A percentile compares a stretch with the other conserved stretches of the same genome.
Conservation (phyloP, 2,329 filamentous ascomycete species). For the Penicillium sp. region DNA sequence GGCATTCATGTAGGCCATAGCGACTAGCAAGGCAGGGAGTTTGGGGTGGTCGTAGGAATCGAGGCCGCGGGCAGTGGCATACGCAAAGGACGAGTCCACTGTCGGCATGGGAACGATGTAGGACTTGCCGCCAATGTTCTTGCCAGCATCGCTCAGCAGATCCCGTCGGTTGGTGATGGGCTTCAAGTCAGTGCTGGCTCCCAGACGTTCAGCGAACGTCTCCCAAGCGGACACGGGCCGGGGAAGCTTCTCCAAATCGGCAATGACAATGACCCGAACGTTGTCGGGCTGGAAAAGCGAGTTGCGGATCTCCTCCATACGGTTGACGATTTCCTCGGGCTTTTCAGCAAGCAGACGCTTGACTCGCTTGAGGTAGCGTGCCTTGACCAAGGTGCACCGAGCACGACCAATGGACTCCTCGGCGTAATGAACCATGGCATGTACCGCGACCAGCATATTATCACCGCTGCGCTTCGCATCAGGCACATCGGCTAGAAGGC, state of each 20-base stretch:
- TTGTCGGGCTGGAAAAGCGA: constrained; percentile 78
- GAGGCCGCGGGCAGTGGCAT: constrained; percentile 68
- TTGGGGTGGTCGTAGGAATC: constrained; percentile 68
- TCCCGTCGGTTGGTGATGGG: constrained; percentile 65
- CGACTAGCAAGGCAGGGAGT: constrained; percentile 79
- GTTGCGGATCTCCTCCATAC: constrained; percentile 69
- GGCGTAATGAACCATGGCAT: constrained; percentile 75
- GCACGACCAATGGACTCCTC: constrained; percentile 70
- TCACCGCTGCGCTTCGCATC: constrained; percentile 80
- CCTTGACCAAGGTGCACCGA: constrained; percentile 75
- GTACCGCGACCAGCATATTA: constrained; percentile 54
- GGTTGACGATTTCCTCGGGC: constrained; percentile 66
- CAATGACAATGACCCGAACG: constrained; percentile 76
- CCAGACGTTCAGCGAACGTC: constrained; percentile 51
- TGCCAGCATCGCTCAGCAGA: constrained; percentile 69
- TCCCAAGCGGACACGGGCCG: constrained; percentile 78
- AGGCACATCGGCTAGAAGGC: constrained; percentile 84
- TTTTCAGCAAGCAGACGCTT: constrained; percentile 73
- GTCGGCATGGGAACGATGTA: constrained; percentile 85
- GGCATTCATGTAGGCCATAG: constrained; percentile 82
- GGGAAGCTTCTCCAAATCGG: constrained; percentile 67
- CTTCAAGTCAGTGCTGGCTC: constrained; percentile 52
- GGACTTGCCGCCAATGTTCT: constrained; percentile 65
- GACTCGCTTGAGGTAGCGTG: constrained; percentile 77
- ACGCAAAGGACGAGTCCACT: constrained; percentile 84